Percentiles rank a stretch among this genome's conserved stretches.
Conservation (phyloP, 208 protist species). For the Borovskyia barvae region DNA sequence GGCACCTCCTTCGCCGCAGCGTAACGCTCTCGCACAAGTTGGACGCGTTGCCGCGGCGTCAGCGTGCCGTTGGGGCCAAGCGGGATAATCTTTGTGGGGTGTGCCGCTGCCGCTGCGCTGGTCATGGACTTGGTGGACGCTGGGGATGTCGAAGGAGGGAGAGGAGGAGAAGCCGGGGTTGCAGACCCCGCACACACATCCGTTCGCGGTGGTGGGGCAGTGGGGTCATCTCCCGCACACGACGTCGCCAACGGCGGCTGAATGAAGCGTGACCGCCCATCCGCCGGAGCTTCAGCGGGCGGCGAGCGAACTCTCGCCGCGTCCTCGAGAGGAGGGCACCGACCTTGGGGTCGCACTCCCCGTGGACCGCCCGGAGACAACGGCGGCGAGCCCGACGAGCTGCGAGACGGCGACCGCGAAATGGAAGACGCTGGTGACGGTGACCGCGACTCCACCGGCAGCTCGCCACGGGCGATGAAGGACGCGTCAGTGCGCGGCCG, state of each 20-base stretch:
- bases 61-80: constrained; percentile 67
- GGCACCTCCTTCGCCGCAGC: constrained; percentile 54
- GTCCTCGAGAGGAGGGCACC: background rate
- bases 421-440: constrained; percentile 7
- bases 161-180: background rate
- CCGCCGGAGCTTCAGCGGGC: background rate
- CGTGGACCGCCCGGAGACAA: background rate
- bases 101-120: constrained; percentile 2
- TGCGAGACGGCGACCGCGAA: background rate
- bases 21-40: constrained; percentile 70
- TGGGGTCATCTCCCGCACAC: constrained; percentile 2
- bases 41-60: constrained; percentile 59
- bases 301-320: background rate
- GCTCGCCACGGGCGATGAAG: constrained; percentile 43
- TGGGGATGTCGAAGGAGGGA: background rate
- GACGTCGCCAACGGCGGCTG: constrained; percentile 6
- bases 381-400: constrained; percentile 3
- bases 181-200: too few relatives aligned
- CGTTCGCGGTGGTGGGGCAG: constrained; percentile 1
- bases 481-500: constrained; percentile 50
- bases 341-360: background rate
- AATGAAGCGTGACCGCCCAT: constrained; percentile 15
- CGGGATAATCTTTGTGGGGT: constrained; percentile 44
- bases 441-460: constrained; percentile 26
- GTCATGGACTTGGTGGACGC: background rate